These are phyloP conservation scores for Macadamia integrifolia DNA, from an alignment of 164 flowering plant genomes.

Conservation along the genomic window DNA sequence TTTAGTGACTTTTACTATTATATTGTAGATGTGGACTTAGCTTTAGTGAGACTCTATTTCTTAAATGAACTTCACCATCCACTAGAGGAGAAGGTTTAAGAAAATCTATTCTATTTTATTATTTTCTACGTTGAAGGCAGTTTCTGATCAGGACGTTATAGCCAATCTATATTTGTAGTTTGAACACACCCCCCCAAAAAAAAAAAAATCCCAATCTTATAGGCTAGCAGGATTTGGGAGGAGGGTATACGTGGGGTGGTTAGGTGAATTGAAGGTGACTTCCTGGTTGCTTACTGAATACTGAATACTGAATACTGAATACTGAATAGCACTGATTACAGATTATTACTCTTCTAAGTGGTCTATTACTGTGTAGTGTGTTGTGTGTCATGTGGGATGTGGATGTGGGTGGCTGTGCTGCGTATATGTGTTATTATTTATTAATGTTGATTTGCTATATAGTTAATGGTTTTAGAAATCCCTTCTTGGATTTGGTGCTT, in stretches of 20 bases:
- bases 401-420: neutral
- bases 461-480: neutral
- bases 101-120: neutral
- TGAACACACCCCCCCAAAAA: too few species aligned
- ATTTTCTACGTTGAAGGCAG: neutral
- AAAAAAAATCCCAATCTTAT: too few species aligned
- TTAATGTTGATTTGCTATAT: neutral
- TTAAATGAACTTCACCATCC: neutral
- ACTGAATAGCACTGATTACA: too few species aligned
- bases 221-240: too few species aligned
- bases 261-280: too few species aligned
- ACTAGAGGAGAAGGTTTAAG: neutral
- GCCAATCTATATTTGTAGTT: neutral
- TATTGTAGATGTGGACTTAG: conserved; percentile 1
- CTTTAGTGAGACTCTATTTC: neutral
- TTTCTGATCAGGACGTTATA: neutral
- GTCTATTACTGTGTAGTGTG: too few species aligned
- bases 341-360: too few species aligned
- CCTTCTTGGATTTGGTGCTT: neutral
- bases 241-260: too few species aligned
- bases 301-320: too few species aligned
- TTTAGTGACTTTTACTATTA: neutral
- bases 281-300: too few species aligned
- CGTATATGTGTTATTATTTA: neutral
- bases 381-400: neutral